Evolutionary conservation across 2,329 filamentous ascomycete species (phyloP), one percentile per base, ranked within the genome.

Genomic region (Ascochyta pisi): DNA sequence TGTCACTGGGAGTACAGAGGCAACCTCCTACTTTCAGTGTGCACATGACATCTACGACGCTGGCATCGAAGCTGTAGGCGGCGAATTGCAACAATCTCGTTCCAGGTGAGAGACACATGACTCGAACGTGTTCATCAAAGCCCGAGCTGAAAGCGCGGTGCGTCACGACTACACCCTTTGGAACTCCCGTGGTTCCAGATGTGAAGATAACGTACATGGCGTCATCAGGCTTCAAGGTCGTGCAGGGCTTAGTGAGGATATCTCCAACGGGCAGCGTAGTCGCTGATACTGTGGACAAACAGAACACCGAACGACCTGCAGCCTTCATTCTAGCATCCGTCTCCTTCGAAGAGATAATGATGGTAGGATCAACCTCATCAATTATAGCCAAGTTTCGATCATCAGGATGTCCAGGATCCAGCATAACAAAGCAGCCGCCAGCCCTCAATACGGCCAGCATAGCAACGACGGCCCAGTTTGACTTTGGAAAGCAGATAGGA

Each of bases 401-500:
- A 13, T 23, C 5, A 27, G 38, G 38, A n/a, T 41, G 19, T 10
- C 6, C 16, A 3, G 19, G 22, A 26, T 26, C 38, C 3, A 41
- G 22, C 10, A 13, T 19, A 2, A 41, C 19, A 41, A 41, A 41
- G 24, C 5, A 19, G 22, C 38, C 38, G 7, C 38, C 38, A 41
- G 38, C 38, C 24, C 10, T 26, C n/a, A 41, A 16, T n/a, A 41
- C 13, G 1, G 5, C 38, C 4, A 41, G 19, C 10, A 24, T 41
- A 13, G 38, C 22, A 1, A 41, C 22, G 38, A 41, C 38, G 1
- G 38, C 13, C 9, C 6, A 9, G 8, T 13, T 8, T 10, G 38
- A 41, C 12, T 41, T 41, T 19, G 24, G 5, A 19, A 41, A 58
- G 15, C 51, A 54, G n/a, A 66, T 33, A 8, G 62, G 62, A 13